Evolutionary conservation across 2,329 filamentous ascomycete genomes (phyloP).

Genomic region (Aspergillus sp.): DNA sequence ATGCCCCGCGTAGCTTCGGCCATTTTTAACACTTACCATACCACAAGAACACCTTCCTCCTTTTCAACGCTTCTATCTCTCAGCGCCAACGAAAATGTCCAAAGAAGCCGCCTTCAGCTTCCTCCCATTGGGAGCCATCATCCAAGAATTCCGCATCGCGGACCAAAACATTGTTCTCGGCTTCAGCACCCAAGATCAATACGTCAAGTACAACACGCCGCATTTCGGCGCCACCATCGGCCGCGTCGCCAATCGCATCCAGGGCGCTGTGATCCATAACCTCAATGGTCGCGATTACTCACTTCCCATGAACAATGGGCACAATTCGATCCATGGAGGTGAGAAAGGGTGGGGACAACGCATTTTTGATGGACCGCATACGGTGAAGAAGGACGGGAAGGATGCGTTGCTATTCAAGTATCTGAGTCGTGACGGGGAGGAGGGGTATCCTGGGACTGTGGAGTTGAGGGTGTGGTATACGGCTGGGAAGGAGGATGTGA

Average conservation of each 20-base stretch:
- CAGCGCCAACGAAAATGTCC: constrained; percentile 6
- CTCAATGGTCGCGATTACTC: constrained; percentile 67
- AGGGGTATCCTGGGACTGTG: constrained; percentile 83
- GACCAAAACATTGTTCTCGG: constrained; percentile 81
- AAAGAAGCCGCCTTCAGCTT: constrained; percentile 37
- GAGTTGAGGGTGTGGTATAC: constrained; percentile 73
- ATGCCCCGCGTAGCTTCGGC: neutral
- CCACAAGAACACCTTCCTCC: neutral
- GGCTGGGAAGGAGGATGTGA: constrained; percentile 58
- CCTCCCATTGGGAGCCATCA: constrained; percentile 41
- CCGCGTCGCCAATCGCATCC: constrained; percentile 72
- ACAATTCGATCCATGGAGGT: constrained; percentile 70
- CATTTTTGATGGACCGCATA: constrained; percentile 47
- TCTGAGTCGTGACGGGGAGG: constrained; percentile 70
- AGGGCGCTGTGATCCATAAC: constrained; percentile 60
- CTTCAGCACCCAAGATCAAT: constrained; percentile 69
- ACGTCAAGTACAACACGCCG: constrained; percentile 65
- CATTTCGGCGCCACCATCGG: constrained; percentile 95
- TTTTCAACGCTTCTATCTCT: neutral
- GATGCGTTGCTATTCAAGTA: constrained; percentile 62
- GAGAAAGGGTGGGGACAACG: constrained; percentile 55
- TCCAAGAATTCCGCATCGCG: constrained; percentile 67
- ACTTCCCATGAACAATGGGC: constrained; percentile 68
- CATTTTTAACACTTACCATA: neutral
- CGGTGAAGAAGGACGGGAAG: constrained; percentile 51